Evolutionary conservation across 2,329 filamentous ascomycete genomes (phyloP), one percentile per base, ranked within the genome.

Genomic region (Fusarium sp.): DNA sequence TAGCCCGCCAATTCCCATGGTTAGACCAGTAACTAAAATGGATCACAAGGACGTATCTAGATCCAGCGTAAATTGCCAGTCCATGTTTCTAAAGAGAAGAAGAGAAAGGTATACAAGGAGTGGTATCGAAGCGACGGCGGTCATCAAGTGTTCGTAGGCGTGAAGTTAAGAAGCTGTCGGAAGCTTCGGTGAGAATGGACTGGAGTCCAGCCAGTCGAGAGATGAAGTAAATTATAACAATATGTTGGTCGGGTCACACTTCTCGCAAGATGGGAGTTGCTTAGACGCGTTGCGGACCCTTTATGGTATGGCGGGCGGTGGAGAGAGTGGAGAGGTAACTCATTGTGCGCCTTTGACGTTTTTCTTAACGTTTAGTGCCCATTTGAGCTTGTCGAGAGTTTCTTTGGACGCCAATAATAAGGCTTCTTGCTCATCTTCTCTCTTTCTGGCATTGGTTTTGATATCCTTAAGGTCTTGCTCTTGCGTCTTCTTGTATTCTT

Each of bases 361-460:
- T 65, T 86, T 80, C 80, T 91, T 90, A 53, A 92, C 85, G 55
- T 86, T 88, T 69, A 94, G 84, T 16, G 91, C 90, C 91, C 91
- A 94, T 75, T 84, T 88, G 78, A 94, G 84, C 81, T 93, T 88
- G 67, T 89, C 84, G 52, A 92, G 81, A n/a, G 87, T 86, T 71
- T 86, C 83, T 69, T 84, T 83, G 44, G 89, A 81, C 74, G 90
- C 87, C 39, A 84, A 79, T n/a, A 91, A 80, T 26, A 88, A 82
- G 59, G 78, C 79, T 67, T 88, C 83, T 72, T 91, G 90, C 74
- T 91, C 86, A 26, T 84, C 80, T 75, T 92, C 90, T 67, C 88
- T 84, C 64, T 80, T 79, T 28, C 79, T 82, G 7, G 89, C 89
- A 56, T 85, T 83, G 18, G 80, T 78, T 75, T 91, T 88, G 74